Conservation (phyloP, 2,329 filamentous ascomycete genomes). For the Botrytis fabae region DNA sequence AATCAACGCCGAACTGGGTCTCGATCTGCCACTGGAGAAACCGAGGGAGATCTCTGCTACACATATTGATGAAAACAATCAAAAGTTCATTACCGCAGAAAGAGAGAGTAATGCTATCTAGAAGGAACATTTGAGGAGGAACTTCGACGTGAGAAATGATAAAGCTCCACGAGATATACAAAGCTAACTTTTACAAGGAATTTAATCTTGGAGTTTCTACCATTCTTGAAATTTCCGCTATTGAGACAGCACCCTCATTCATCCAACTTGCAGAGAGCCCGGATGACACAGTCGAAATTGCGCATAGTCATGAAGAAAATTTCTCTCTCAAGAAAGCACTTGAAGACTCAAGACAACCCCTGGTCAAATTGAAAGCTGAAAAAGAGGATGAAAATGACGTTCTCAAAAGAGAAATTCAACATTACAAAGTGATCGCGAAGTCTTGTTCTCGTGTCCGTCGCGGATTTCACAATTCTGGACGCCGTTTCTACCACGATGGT, state of each 20-base stretch:
- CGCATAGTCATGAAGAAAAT: background rate
- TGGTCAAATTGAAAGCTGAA: background rate
- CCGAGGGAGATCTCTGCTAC: background rate
- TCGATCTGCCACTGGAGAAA: background rate
- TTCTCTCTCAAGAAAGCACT: background rate
- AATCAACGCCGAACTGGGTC: background rate
- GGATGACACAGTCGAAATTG: background rate
- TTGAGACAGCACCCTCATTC: too few relatives aligned
- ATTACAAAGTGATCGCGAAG: background rate
- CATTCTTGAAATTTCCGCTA: too few relatives aligned
- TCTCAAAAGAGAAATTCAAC: background rate
- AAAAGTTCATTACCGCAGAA: rapidly evolving
- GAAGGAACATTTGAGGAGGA: background rate
- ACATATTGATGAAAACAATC: background rate
- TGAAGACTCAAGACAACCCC: background rate
- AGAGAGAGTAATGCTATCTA: background rate
- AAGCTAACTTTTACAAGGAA: too few relatives aligned
- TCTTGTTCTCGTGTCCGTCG: background rate
- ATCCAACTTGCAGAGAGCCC: background rate
- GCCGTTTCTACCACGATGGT: background rate
- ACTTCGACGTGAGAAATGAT: background rate
- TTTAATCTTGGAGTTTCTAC: too few relatives aligned
- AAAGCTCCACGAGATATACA: too few relatives aligned
- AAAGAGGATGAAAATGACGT: background rate
- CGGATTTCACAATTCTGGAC: background rate